Conservation (phyloP, 108 stramenopile genomes). For the Pseudonitzschia multistriata region DNA sequence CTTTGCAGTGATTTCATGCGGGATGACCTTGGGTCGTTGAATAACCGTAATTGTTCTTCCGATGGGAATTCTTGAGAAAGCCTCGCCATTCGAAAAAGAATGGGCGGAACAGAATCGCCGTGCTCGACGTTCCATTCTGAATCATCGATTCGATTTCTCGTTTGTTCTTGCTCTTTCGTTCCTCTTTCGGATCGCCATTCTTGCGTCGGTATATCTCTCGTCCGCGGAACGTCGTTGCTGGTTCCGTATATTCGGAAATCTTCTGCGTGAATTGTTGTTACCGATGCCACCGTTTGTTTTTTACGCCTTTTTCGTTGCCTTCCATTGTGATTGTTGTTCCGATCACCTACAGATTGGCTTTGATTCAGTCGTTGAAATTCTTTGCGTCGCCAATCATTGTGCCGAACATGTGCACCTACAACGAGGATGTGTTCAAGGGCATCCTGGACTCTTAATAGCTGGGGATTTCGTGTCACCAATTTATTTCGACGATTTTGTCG, state of each 20-base stretch:
- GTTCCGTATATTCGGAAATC: conserved; percentile 31
- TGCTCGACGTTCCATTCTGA: conserved; percentile 33
- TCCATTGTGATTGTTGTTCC: neutral
- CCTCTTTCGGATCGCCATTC: conserved; percentile 19
- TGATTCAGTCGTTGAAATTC: conserved; percentile 4
- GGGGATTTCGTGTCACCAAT: conserved; percentile 1
- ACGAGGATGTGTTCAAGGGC: conserved; percentile 32
- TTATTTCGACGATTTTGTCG: neutral
- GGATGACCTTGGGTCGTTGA: conserved; percentile 3
- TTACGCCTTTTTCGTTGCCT: conserved; percentile 1
- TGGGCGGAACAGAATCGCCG: conserved; percentile 33
- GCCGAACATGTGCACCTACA: conserved; percentile 14
- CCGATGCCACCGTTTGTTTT: neutral
- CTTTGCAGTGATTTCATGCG: conserved; percentile 9
- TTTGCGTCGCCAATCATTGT: conserved; percentile 13
- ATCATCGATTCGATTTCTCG: neutral
- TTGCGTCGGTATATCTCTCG: neutral
- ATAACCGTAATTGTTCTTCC: conserved; percentile 5
- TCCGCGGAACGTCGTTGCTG: neutral
- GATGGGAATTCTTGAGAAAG: conserved; percentile 21
- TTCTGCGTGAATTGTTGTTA: conserved; percentile 9
- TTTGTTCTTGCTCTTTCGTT: neutral
- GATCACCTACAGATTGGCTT: neutral
- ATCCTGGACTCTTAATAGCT: conserved; percentile 7
- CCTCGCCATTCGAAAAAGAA: conserved; percentile 28